phyloP scores from a whole-genome alignment of 352 stramenopile genomes.

The Pythium plurisporium region DNA sequence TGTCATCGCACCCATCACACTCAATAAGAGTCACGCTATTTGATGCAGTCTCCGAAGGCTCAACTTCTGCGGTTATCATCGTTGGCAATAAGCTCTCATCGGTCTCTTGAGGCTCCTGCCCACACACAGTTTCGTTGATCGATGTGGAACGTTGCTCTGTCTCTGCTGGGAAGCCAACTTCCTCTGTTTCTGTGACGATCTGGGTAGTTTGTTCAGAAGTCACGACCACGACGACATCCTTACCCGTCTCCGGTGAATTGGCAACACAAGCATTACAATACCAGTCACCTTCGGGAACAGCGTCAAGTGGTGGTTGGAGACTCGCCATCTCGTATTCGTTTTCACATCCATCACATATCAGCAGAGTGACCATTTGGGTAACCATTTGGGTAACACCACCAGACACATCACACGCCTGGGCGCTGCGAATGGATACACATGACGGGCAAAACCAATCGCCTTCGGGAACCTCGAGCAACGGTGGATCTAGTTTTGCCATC shows the following conservation, averaged over 20 bases:
- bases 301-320: slow-evolving; percentile 35
- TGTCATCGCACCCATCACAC: slow-evolving; percentile 65
- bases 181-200: too few relatives aligned
- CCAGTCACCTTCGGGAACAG: slow-evolving; percentile 48
- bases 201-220: too few relatives aligned
- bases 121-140: too few relatives aligned
- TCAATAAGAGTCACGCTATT: slow-evolving; percentile 43
- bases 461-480: slow-evolving; percentile 35
- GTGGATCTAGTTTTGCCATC: slow-evolving; percentile 43
- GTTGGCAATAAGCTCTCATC: too few relatives aligned
- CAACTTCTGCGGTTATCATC: too few relatives aligned
- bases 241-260: too few relatives aligned
- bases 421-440: background rate
- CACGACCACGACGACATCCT: too few relatives aligned
- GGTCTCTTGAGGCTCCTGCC: too few relatives aligned
- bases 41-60: background rate
- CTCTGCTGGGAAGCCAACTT: too few relatives aligned
- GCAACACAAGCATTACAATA: slow-evolving; percentile 25
- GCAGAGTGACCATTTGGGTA: slow-evolving; percentile 28
- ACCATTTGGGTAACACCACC: too few relatives aligned
- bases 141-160: too few relatives aligned
- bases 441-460: slow-evolving; percentile 47
- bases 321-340: slow-evolving; percentile 47
- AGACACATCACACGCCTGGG: too few relatives aligned
- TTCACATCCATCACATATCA: slow-evolving; percentile 77